phyloP scores from a whole-genome alignment of 306 rosid genomes.

The Elaeagnus macrophylla region DNA sequence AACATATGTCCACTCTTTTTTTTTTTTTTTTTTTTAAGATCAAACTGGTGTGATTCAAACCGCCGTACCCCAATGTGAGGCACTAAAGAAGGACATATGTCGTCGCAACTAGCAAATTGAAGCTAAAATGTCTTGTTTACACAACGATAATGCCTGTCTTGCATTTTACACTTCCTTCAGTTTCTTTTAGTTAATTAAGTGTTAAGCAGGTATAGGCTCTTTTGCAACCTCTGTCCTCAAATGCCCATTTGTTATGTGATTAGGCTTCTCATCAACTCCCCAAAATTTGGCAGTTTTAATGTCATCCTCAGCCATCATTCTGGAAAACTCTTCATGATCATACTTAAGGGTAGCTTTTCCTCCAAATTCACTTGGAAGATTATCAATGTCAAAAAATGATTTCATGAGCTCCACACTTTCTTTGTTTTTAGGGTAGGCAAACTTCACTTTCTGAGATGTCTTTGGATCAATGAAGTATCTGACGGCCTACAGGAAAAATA shows the following conservation, averaged over 20 bases:
- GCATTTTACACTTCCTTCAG: not conserved
- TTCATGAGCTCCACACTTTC: constrained; percentile 79
- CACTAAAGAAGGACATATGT: no score
- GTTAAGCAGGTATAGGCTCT: constrained; percentile 11
- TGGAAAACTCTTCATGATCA: constrained; percentile 75
- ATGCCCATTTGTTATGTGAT: constrained; percentile 28
- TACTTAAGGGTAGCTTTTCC: constrained; percentile 67
- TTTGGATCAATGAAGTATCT: constrained; percentile 69
- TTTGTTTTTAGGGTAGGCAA: constrained; percentile 59
- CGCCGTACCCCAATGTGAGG: no score
- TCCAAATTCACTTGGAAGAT: constrained; percentile 78
- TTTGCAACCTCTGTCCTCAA: constrained; percentile 39
- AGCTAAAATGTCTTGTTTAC: not conserved
- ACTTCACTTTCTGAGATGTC: constrained; percentile 75
- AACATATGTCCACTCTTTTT: no score
- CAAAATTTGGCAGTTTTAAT: constrained; percentile 77
- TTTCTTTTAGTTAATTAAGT: not conserved
- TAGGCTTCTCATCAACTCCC: constrained; percentile 49
- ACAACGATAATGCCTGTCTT: not conserved
- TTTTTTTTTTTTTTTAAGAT: no score
- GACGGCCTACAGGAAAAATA: constrained; percentile 42
- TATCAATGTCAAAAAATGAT: constrained; percentile 61
- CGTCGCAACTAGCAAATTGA: no score
- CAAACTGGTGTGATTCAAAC: no score
- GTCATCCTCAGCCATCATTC: constrained; percentile 68